Conservation (phyloP, 108 stramenopile genomes). For the Aureococcus anophagefferens region DNA sequence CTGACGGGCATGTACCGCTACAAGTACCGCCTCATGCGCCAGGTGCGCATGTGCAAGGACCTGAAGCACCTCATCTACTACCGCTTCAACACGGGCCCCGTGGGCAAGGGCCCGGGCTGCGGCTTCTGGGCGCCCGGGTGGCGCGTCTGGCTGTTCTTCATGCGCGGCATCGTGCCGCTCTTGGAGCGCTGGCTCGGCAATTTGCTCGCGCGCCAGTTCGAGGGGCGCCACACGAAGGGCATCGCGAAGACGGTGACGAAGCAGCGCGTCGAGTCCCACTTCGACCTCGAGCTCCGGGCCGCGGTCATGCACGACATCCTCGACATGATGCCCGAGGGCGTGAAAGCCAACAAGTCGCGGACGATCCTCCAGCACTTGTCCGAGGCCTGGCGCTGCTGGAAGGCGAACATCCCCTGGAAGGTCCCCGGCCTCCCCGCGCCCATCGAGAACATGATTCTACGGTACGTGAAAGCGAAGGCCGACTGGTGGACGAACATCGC, state of each 20-base stretch:
- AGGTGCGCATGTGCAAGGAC: conserved; percentile 98
- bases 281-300: conserved; percentile 96
- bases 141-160: conserved; percentile 98
- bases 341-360: conserved; percentile 94
- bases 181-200: conserved; percentile 98
- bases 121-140: conserved; percentile 99
- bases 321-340: conserved; percentile 97
- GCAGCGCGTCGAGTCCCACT: conserved; percentile 97
- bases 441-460: conserved; percentile 98
- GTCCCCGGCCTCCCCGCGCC: conserved; percentile 98
- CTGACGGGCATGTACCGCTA: conserved; percentile 99
- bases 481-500: conserved; percentile 99
- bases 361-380: conserved; percentile 91
- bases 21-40: conserved; percentile 98
- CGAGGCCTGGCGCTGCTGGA: conserved; percentile 98
- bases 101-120: conserved; percentile 97
- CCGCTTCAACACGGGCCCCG: conserved; percentile 99
- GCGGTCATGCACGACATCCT: conserved; percentile 99
- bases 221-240: conserved; percentile 90
- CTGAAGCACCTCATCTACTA: conserved; percentile 98
- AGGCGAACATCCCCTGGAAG: conserved; percentile 99
- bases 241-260: conserved; percentile 97
- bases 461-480: conserved; percentile 98
- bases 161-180: conserved; percentile 89
- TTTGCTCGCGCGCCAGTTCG: conserved; percentile 94